These are phyloP conservation scores for Aspergillus sp. DNA, from an alignment of 2,329 filamentous ascomycete species.

Conservation along the genomic window DNA sequence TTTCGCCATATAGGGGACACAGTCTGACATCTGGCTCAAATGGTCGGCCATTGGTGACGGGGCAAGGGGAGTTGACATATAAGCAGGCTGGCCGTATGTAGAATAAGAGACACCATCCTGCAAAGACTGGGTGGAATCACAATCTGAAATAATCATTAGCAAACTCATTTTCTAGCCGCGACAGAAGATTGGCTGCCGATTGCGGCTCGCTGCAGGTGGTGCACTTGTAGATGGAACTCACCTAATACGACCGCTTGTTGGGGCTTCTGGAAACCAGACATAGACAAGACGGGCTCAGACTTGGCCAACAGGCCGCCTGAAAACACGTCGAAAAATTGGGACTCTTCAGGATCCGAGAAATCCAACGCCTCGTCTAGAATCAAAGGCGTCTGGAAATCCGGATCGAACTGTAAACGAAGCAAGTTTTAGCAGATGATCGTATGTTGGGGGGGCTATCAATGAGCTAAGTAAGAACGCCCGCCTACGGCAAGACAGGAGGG, in stretches of 20 bases:
- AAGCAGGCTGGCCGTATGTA: constrained; percentile 39
- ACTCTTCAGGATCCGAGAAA: constrained; percentile 47
- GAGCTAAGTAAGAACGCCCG: background rate
- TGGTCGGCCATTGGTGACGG: constrained; percentile 43
- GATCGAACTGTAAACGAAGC: constrained; percentile 35
- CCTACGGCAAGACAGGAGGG: constrained; percentile 19
- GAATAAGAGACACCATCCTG: constrained; percentile 44
- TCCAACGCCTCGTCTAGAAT: constrained; percentile 49
- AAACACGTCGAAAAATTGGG: constrained; percentile 44
- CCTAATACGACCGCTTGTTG: constrained; percentile 77
- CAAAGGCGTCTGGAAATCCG: constrained; percentile 47
- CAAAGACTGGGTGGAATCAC: constrained; percentile 37
- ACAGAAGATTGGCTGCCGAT: background rate
- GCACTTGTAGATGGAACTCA: constrained; percentile 51
- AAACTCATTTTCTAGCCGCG: background rate
- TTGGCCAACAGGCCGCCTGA: constrained; percentile 55
- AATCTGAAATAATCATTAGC: constrained; percentile 28
- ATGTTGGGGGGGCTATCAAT: constrained; percentile 8
- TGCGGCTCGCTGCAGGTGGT: background rate
- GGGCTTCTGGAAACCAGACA: constrained; percentile 79
- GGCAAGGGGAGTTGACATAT: constrained; percentile 39
- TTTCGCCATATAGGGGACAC: constrained; percentile 39
- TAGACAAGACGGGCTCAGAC: constrained; percentile 66
- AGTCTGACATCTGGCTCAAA: constrained; percentile 41
- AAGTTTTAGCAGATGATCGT: constrained; percentile 16